Evolutionary conservation across 202 grass and related monocot genomes (phyloP).

Genomic region (Schoenoplectus triqueter): DNA sequence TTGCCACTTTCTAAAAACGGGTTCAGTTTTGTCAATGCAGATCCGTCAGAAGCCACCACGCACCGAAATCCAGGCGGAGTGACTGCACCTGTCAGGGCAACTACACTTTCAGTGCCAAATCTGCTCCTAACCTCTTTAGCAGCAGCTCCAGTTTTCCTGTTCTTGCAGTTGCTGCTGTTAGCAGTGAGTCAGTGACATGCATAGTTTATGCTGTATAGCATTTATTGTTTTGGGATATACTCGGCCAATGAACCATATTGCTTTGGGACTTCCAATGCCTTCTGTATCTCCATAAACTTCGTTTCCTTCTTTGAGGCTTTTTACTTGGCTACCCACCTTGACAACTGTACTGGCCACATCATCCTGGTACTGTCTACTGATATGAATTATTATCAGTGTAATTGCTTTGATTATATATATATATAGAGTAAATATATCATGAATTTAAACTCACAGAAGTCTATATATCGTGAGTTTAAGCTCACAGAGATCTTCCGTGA

Average conservation of each 20-base stretch:
- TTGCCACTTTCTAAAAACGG: constrained; percentile 79
- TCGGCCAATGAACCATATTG: constrained; percentile 61
- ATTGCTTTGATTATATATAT: constrained; percentile 6
- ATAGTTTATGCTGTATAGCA: too few species aligned
- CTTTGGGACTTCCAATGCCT: constrained; percentile 74
- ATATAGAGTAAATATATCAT: too few species aligned
- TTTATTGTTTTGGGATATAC: too few species aligned
- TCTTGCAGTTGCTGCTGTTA: too few species aligned
- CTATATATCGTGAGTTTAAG: too few species aligned
- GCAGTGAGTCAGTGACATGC: too few species aligned
- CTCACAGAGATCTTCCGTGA: too few species aligned
- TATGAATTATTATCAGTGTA: constrained; percentile 22
- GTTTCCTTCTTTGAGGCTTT: constrained; percentile 68
- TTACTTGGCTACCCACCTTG: constrained; percentile 75
- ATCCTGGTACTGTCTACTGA: constrained; percentile 73
- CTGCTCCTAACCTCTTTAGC: too few species aligned
- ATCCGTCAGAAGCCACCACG: constrained; percentile 74
- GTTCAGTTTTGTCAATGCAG: constrained; percentile 68
- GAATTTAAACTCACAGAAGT: too few species aligned
- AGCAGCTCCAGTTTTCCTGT: too few species aligned
- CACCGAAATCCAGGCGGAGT: constrained; percentile 79
- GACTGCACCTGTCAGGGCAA: constrained; percentile 68
- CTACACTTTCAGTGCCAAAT: constrained; percentile 47
- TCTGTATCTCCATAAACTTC: constrained; percentile 94
- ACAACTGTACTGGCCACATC: constrained; percentile 80